Evolutionary conservation across 805 yeast genomes (phyloP).

Genomic region (Candida andamanensis): DNA sequence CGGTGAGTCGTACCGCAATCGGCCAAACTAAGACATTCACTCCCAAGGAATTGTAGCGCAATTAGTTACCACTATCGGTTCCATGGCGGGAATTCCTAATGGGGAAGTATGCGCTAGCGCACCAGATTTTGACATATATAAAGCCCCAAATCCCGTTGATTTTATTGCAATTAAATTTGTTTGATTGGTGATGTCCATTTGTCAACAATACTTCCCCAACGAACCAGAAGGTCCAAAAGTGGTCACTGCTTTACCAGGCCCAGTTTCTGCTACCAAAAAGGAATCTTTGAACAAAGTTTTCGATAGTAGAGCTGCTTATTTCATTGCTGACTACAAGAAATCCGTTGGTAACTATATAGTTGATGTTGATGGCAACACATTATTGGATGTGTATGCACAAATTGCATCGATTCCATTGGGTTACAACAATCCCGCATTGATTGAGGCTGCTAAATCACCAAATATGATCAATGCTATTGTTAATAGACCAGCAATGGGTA

Average conservation of each 20-base stretch:
- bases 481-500: slow-evolving; percentile 82
- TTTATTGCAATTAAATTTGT: background rate
- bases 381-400: slow-evolving; percentile 76
- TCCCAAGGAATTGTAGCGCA: no score
- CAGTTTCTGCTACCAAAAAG: slow-evolving; percentile 51
- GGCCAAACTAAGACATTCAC: no score
- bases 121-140: background rate
- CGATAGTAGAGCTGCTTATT: slow-evolving; percentile 70
- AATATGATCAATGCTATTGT: slow-evolving; percentile 69
- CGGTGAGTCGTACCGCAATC: no score
- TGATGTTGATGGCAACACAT: slow-evolving; percentile 74
- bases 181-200: slow-evolving; percentile 29
- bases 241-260: slow-evolving; percentile 71
- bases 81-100: slow-evolving; percentile 6
- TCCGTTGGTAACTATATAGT: slow-evolving; percentile 75
- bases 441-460: slow-evolving; percentile 62
- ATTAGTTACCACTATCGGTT: no score
- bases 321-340: slow-evolving; percentile 69
- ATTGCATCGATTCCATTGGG: slow-evolving; percentile 83
- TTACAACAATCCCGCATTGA: slow-evolving; percentile 75
- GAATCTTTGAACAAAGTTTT: slow-evolving; percentile 55
- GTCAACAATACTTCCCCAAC: slow-evolving; percentile 61
- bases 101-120: slow-evolving; percentile 3
- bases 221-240: slow-evolving; percentile 75
- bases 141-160: background rate